Base-by-base conservation (phyloP, 2,329 filamentous ascomycete species). In the Rutstroemia sp. region DNA sequence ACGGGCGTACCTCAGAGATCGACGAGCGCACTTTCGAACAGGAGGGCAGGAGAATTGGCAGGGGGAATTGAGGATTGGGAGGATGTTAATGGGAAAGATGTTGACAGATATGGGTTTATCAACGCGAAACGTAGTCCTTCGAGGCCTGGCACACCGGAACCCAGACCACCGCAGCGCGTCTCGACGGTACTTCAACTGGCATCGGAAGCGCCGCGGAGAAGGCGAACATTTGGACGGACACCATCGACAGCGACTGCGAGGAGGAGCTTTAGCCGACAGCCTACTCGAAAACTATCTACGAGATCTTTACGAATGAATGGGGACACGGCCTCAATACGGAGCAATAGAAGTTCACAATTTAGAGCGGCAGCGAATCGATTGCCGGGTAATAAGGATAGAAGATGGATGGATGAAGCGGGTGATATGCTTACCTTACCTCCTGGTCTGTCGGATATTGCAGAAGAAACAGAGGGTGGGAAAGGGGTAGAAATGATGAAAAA, bases 101-200 rank as follows among this genome's bases (percentile, higher is more conserved):
- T 87, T 60, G 84, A 87, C 71, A 78, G 84, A 65, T 87, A 86
- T 66, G 84, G 84, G 58, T 87, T 87, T 71, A 87, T 87, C 64
- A 77, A 70, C 52, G 67, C 73, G 45, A 75, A 74, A 34, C 65
- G 71, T 27, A 69, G 73, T 60, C 48, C 64, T 17, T 68, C 71
- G 25, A 68, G 70, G 55, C 70, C 75, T 16, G 73, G 73, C 59
- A 66, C 65, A n/a, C 66, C 68, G n/a, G 64, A 67, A 48, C 59
- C 63, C 23, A 63, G 63, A 57, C 62, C 67, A 7, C 64, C 64
- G n/a, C 65, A 69, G 39, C 62, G 67, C 40, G 63, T 65, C 21
- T 68, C 67, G 8, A 70, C 65, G 0, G 58, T 66, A 21, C 58
- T 69, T 12, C 66, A 68, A 50, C 42, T 67, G 16, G 67, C 64